Evolutionary conservation across 441 rosid species (phyloP).

Genomic region (Pelargonium exstipulatum): DNA sequence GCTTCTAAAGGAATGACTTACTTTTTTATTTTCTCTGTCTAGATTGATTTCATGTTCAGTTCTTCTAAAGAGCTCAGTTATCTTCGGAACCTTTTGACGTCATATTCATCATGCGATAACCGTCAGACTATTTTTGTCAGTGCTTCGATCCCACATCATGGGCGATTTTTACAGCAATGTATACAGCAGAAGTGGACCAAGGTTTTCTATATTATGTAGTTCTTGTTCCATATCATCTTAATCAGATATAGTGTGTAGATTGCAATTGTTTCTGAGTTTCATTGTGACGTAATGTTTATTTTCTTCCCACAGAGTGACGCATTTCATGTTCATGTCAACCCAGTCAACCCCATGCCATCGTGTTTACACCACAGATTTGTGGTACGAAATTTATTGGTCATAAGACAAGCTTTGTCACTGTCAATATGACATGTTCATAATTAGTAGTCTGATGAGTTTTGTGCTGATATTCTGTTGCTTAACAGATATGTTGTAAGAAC

Average conservation of each 20-base stretch:
- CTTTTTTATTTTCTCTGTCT: conserved; percentile 16
- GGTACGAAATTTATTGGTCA: conserved; percentile 37
- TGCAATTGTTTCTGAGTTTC: conserved; percentile 7
- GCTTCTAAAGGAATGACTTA: neutral
- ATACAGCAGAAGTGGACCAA: conserved; percentile 91
- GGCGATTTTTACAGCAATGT: conserved; percentile 68
- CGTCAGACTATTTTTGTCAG: conserved; percentile 85
- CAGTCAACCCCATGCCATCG: conserved; percentile 68
- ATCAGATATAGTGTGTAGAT: conserved; percentile 14
- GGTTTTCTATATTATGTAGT: conserved; percentile 33
- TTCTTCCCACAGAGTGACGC: conserved; percentile 49
- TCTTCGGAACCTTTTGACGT: conserved; percentile 66
- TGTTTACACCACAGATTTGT: conserved; percentile 63
- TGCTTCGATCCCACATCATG: conserved; percentile 90
- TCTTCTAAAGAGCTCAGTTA: conserved; percentile 80
- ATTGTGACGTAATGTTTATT: conserved; percentile 11
- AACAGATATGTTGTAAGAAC: conserved; percentile 49
- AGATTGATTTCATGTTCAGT: conserved; percentile 93
- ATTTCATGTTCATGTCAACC: conserved; percentile 65
- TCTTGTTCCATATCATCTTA: conserved; percentile 9
- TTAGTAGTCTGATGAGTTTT: neutral
- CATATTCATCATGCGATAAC: conserved; percentile 60
- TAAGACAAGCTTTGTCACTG: neutral
- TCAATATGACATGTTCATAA: neutral
- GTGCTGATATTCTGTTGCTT: conserved; percentile 20